Base-by-base conservation (phyloP, 2,329 filamentous ascomycete species). In the Colletotrichum navitas region DNA sequence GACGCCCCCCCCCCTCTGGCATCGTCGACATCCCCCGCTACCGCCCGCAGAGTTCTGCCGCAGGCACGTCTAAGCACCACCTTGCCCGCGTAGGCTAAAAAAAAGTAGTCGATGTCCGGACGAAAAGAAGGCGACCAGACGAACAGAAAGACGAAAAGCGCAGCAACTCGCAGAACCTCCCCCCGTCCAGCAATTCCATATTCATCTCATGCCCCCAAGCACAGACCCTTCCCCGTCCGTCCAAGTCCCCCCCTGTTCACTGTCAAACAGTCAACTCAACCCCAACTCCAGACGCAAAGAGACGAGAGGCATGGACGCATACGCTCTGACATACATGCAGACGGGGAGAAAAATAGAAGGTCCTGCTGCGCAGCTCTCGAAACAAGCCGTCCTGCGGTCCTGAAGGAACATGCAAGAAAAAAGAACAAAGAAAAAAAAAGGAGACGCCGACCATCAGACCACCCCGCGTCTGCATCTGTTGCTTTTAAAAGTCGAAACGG, bases 401-500 rank as follows among this genome's bases (percentile, higher is more conserved):
- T 21, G 18, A 5, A 36, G 26, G 45, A n/a, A n/a, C n/a, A 6
- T 7, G 39, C 39, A 32, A 41, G 6, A 12, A 47, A 14, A 26
- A n/a, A n/a, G n/a, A n/a, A n/a, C n/a, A n/a, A n/a, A n/a, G n/a
- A n/a, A n/a, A n/a, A 41, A 11, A 12, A 47, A 14, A 26, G n/a
- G 18, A 26, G 26, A 29, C 14, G 24, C 56, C 56, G 56, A 18
- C 39, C 56, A 45, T 45, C 56, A 45, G 56, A 60, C 29, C 18
- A 45, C 21, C 43, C 5, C 2, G 2, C 34, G 10, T 10, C 21
- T 21, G 43, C 43, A 21, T 14, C 16, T 21, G 26, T 14, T 43
- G 47, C 24, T 43, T 59, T 7, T 2, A 18, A 45, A 18, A 45
- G 47, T 67, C 54, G 61, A 60, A 69, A 66, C 55, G 34, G 59